Evolutionary conservation across 2,329 filamentous ascomycete species (phyloP), one percentile per base, ranked within the genome.

Genomic region (Fusarium liriodendri): DNA sequence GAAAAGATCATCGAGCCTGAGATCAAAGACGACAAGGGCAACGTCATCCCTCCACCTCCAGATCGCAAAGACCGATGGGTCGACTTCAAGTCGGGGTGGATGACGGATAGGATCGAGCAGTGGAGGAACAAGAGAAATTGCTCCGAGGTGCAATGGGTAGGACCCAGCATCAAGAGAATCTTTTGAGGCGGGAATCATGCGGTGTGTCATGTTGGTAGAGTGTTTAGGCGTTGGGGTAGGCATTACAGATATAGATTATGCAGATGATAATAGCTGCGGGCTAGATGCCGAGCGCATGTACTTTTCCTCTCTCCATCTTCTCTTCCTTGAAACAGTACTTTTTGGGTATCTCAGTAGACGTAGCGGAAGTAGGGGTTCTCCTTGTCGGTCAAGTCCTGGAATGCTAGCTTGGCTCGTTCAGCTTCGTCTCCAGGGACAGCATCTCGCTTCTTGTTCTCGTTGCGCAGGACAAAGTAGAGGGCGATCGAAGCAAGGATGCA

Each of bases 321-420:
- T 22, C 1, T 25, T 25, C 4, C 20, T 35, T 35, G 13, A 60
- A 42, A n/a, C 11, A 40, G 14, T 16, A 33, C 60, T 62, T 62
- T 62, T 62, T 18, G 40, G 60, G 60, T 60, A 62, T 47, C 59
- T 73, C 59, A 81, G 60, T 81, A 81, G 11, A 80, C 88, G 71
- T 93, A 94, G 75, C 87, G 84, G 75, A 94, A 94, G 77, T 91
- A 91, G 1, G 87, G 86, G 74, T 94, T 93, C 80, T 93, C 85
- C 79, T 89, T 90, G 74, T 94, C 92, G 0, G 92, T 93, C 72
- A 93, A 80, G 78, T 93, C 91, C 63, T 89, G 86, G 68, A 94
- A 94, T 0, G 91, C 91, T 61, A 92, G 77, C 73, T 89, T 89
- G 55, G 89, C 92, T 61, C 90, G 85, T 76, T 94, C 91, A 1